Evolutionary conservation across 225 moss, liverwort and hornwort species (phyloP).

Genomic region (Asterella californica): DNA sequence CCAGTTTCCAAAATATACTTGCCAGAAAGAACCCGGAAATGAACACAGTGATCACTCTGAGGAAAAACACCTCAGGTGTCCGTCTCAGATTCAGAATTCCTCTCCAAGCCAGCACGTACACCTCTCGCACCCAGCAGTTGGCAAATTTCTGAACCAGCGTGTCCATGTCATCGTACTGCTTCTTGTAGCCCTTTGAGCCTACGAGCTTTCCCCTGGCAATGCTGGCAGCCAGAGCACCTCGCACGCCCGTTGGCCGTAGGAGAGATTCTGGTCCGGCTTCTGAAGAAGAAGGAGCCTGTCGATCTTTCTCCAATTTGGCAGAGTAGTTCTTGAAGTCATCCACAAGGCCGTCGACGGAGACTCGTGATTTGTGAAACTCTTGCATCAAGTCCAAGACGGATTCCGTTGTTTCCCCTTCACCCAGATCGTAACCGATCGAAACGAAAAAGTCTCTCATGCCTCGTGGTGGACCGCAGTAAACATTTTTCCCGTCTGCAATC

Average conservation of each 20-base stretch:
- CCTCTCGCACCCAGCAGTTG: conserved; percentile 65
- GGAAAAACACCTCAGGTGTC: conserved; percentile 75
- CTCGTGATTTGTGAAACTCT: conserved; percentile 39
- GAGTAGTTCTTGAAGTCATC: conserved; percentile 17
- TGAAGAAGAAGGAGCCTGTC: neutral
- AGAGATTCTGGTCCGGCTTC: conserved; percentile 28
- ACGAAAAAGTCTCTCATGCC: conserved; percentile 62
- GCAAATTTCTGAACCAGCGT: conserved; percentile 61
- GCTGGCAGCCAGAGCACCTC: conserved; percentile 29
- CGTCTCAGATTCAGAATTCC: conserved; percentile 67
- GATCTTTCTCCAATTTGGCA: neutral
- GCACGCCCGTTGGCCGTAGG: conserved; percentile 18
- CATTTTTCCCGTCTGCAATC: conserved; percentile 70
- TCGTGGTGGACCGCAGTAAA: conserved; percentile 66
- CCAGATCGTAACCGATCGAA: conserved; percentile 56
- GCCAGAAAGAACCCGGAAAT: conserved; percentile 70
- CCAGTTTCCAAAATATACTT: conserved; percentile 87
- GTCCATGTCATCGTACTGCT: conserved; percentile 45
- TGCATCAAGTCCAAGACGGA: conserved; percentile 75
- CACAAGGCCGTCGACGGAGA: conserved; percentile 22
- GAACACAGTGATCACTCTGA: conserved; percentile 62
- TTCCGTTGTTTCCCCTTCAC: conserved; percentile 55
- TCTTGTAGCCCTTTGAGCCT: conserved; percentile 32
- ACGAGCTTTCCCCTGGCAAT: conserved; percentile 41
- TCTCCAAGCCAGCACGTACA: conserved; percentile 60